A percentile compares a stretch with the other conserved stretches of the same genome.
Evolutionary conservation across 305 asterid species (phyloP).

Genomic region (Solanum hybrid): DNA sequence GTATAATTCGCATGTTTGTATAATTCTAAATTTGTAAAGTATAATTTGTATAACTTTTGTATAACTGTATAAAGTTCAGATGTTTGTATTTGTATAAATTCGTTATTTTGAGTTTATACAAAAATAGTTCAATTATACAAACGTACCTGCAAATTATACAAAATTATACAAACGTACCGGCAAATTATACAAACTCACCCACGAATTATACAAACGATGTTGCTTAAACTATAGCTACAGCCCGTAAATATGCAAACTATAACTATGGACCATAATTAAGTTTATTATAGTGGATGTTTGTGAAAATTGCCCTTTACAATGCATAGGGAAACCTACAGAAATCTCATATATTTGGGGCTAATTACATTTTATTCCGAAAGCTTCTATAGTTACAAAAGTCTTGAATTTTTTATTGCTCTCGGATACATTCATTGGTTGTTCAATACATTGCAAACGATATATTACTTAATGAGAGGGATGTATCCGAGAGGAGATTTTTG

Average conservation of each 20-base stretch:
- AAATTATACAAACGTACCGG: too few species aligned
- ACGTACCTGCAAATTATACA: neutral
- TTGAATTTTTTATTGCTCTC: too few species aligned
- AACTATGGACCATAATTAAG: neutral
- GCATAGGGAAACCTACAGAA: neutral
- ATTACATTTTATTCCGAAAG: neutral
- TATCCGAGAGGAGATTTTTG: too few species aligned
- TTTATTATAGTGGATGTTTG: too few species aligned
- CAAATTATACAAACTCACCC: neutral
- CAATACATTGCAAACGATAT: neutral
- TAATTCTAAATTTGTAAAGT: too few species aligned
- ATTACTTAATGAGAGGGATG: neutral
- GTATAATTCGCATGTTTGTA: too few species aligned
- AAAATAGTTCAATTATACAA: neutral
- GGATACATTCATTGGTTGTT: neutral
- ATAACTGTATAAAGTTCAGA: rapidly evolving
- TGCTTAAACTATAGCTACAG: neutral
- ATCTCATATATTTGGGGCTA: neutral
- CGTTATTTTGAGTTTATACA: too few species aligned
- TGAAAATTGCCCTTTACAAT: neutral
- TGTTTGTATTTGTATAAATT: neutral
- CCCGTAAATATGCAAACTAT: neutral
- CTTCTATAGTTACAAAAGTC: too few species aligned
- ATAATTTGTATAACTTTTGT: neutral
- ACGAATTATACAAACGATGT: neutral